Evolutionary conservation across 495 filamentous ascomycete genomes (phyloP), one percentile per base, ranked within the genome.

Genomic region (Hypoxylon fragiforme): DNA sequence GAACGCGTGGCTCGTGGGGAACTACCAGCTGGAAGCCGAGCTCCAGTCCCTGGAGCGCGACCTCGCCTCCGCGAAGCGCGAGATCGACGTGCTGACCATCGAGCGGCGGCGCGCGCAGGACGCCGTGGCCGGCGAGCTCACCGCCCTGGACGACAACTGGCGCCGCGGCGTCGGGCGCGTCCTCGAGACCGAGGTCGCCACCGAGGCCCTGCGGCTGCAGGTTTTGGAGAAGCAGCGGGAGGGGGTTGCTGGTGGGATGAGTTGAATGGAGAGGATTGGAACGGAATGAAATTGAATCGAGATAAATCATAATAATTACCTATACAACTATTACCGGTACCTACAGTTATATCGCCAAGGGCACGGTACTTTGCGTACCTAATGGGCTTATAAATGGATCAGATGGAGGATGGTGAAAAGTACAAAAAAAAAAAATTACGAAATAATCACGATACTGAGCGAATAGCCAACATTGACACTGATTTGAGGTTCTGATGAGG

Each of bases 1-100:
- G 74, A 96, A 95, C 71, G 87, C 88, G 9, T 97, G 92, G 92
- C 73, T 97, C 46, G 77, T 95, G 8, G 85, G 83, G 5, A 97
- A 97, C 71, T 78, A 81, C 51, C 82, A 90, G 49, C 57, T 91
- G 19, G 91, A 96, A 68, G 81, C 81, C 34, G 78, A 90, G 20
- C 73, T 97, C 42, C 76, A 79, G 12, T 70, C 63, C 2, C 55
- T 95, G n/a, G 92, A 97, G 77, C 78, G 76, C 54, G 91, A 96
- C 55, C 73, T 98, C 57, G 86, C 81, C 13, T 80, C 74, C 21
- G 70, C 74, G 18, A 85, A 83, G 73, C 72, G 75, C 48, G 79
- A 85, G 63, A 77, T 86, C 46, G 90, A 94, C 69, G 64, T 78
- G 16, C 73, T 91, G 2, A 91, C 89, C 54, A 79, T 85, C 62